Conservation (phyloP, 2,329 filamentous ascomycete genomes). For the Furcasterigmium furcatum region DNA sequence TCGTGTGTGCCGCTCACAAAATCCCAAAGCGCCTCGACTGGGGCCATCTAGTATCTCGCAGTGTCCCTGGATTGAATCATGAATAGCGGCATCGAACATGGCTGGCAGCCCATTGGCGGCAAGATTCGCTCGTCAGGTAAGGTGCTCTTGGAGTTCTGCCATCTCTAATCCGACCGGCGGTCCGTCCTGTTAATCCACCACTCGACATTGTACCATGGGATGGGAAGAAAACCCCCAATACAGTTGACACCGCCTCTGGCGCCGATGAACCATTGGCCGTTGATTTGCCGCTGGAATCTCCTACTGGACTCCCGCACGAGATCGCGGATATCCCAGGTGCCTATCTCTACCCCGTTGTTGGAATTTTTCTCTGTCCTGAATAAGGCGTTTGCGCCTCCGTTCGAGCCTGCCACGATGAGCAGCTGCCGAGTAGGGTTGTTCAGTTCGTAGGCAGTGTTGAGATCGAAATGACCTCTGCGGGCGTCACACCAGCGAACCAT, state of each 20-base stretch:
- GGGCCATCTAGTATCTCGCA: too few species aligned
- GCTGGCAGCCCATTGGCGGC: too few species aligned
- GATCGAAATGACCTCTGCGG: neutral
- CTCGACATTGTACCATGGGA: neutral
- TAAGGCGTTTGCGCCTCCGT: neutral
- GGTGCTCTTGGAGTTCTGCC: too few species aligned
- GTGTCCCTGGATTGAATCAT: too few species aligned
- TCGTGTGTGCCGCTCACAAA: too few species aligned
- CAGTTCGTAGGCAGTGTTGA: neutral
- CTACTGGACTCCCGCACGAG: neutral
- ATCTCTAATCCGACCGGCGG: neutral
- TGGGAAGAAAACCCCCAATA: neutral
- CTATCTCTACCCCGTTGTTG: neutral
- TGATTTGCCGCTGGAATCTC: neutral
- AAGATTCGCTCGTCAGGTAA: too few species aligned
- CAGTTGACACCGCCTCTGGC: neutral
- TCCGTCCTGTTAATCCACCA: neutral
- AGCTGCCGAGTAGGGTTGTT: neutral
- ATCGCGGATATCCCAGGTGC: neutral
- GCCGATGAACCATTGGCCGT: neutral
- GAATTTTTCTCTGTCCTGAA: neutral
- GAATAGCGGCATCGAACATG: too few species aligned
- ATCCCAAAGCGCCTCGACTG: too few species aligned
- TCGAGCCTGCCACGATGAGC: neutral
- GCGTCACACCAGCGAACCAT: neutral